Evolutionary conservation across 768 basidiomycete genomes (phyloP), one percentile per base, ranked within the genome.

Genomic region (Boletus bicolor): DNA sequence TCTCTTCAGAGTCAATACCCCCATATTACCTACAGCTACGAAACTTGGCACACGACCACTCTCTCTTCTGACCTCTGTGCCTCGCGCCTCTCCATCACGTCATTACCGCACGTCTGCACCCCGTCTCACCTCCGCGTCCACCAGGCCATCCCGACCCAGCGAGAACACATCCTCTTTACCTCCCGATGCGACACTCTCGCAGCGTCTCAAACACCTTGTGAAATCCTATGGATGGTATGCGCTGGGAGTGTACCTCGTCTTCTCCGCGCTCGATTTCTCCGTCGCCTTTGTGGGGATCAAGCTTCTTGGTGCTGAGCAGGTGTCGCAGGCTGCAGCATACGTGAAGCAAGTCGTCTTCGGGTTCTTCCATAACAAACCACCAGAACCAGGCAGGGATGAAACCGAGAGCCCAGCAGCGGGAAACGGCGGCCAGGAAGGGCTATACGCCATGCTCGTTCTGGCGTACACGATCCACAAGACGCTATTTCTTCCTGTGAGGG

Each of bases 401-500:
- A 72, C 82, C 48, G 85, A 89, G 21, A 68, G 62, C 52, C 64
- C 74, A 12, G 68, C 68, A 3, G 59, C 71, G 36, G 55, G 61
- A 50, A 56, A 57, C 43, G 70, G 71, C 2, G 81, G 86, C 2
- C 80, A 84, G 8, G 89, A 91, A 68, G 85, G 91, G 15, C 75
- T 97, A 17, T 95, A 92, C 72, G 93, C 96, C 28, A 95, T 97
- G 85, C 73, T 97, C 28, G 83, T 92, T 0, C 76, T 98, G 63
- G 96, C 97, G 4, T 99, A 95, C 72, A 88, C 90, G 19, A 83
- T 99, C 50, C 97, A 99, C 82, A 99, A 99, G 76, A 96, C 92
- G 0, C 66, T 93, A 1, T 90, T 98, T 67, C 69, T 98, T 21
- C 97, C 97, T 9, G 72, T 99, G 24, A 78, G 97, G 39, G 82